Conservation (phyloP, 2,329 filamentous ascomycete genomes). For the Didymella glomerata region DNA sequence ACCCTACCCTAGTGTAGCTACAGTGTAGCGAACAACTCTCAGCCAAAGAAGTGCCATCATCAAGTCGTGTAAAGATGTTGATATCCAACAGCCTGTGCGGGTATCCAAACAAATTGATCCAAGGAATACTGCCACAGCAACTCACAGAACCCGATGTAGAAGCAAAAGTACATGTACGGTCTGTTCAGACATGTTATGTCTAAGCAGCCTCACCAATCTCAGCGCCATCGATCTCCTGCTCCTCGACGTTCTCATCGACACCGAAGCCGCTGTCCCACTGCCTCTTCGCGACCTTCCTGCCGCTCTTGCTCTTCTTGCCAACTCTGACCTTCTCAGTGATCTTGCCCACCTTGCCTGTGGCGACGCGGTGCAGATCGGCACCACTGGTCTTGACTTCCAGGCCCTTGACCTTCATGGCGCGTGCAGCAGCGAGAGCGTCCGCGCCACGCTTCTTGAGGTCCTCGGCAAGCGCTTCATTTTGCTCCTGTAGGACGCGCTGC, state of each 20-base stretch:
- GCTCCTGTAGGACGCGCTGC: conserved; percentile 40
- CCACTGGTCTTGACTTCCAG: conserved; percentile 41
- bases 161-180: background rate
- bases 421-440: conserved; percentile 40
- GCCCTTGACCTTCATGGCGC: conserved; percentile 47
- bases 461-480: conserved; percentile 42
- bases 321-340: conserved; percentile 45
- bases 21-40: conserved; percentile 12
- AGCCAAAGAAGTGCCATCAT: conserved; percentile 15
- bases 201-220: conserved; percentile 20
- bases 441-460: conserved; percentile 41
- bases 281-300: conserved; percentile 37
- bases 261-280: conserved; percentile 49
- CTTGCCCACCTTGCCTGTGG: conserved; percentile 42
- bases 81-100: conserved; percentile 9
- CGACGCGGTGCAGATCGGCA: conserved; percentile 39
- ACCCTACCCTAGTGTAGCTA: conserved; percentile 8
- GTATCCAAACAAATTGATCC: conserved; percentile 8
- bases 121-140: background rate
- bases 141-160: background rate
- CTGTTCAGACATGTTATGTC: conserved; percentile 5
- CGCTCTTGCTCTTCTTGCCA: conserved; percentile 41
- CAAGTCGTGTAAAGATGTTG: conserved; percentile 14
- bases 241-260: conserved; percentile 34
- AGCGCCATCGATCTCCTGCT: conserved; percentile 15